Conservation (phyloP, 495 filamentous ascomycete genomes). For the Daldinia decipiens region DNA sequence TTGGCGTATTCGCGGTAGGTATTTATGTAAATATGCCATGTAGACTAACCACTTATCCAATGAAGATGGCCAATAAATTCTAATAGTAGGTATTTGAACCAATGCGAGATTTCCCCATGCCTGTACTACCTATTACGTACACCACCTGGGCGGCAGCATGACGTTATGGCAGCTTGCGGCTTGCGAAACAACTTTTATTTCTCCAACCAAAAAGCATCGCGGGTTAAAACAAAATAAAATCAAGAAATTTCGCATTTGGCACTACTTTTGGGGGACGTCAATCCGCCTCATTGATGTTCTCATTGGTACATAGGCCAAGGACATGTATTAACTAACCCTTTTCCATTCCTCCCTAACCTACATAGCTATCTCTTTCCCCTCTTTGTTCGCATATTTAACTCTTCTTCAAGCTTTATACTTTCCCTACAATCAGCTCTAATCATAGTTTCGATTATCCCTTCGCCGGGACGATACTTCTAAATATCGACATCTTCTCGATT, state of each 20-base stretch:
- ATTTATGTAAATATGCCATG: too few species aligned
- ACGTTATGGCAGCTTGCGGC: not conserved
- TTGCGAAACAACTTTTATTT: not conserved
- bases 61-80: too few species aligned
- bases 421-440: not conserved
- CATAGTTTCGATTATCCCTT: not conserved
- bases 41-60: too few species aligned
- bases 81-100: not conserved
- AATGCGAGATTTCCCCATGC: slow-evolving; percentile 3
- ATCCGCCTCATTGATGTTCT: not conserved
- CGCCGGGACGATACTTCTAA: not conserved
- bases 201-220: slow-evolving; percentile 1
- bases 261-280: not conserved
- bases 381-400: not conserved
- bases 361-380: not conserved
- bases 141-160: not conserved
- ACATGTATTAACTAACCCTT: not conserved
- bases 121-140: not conserved
- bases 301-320: not conserved
- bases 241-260: not conserved
- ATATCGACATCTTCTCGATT: slow-evolving; percentile 2
- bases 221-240: not conserved
- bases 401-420: not conserved
- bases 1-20: too few species aligned
- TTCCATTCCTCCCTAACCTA: too few species aligned